Evolutionary conservation across 2,329 filamentous ascomycete genomes (phyloP), one percentile per base, ranked within the genome.

Genomic region (Xylariaceae sp.): DNA sequence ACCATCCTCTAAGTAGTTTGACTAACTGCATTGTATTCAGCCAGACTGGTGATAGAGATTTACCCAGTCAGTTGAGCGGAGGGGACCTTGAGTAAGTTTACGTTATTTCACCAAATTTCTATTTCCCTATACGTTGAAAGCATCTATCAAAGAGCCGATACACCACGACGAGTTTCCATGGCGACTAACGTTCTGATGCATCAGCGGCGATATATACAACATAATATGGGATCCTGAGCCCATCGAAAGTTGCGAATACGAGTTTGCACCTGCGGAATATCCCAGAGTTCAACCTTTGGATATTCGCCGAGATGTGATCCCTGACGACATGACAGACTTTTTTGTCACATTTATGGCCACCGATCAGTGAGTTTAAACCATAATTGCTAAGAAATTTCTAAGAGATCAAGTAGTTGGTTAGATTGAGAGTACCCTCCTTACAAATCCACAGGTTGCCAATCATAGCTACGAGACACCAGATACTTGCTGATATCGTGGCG

Each of bases 1-100:
- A 68, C 0, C 87, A 85, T 14, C 79, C 86, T 0, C 71, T 94
- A 1, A 67, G 67, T 2, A 59, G 71, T 0, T 71, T 91, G 1
- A 68, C 72, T 2, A 95, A 94, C 57, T 91, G 88, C 48, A 75
- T 95, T 14, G 80, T 86, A 1, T 95, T 95, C 60, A 90, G 84
- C 48, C 79, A 82, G 45, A 72, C 77, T 34, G 89, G 90, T 0
- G 21, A 55, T 0, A 79, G 89, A 14, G 89, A 94, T 58, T 68
- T 95, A 0, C 88, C 88, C 0, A 92, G 86, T 49, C 77, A 85
- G 63, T 71, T 95, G 0, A 85, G 85, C 42, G 89, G 89, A 1
- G 89, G 89, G 0, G 89, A 95, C 62, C 74, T 95, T 43, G 49
- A 54, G 52, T 52, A 41, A 48, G 49, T 45, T 6, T 22, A 16